Conservation (phyloP, 2,329 filamentous ascomycete genomes). For the Rhinocladiella similis region DNA sequence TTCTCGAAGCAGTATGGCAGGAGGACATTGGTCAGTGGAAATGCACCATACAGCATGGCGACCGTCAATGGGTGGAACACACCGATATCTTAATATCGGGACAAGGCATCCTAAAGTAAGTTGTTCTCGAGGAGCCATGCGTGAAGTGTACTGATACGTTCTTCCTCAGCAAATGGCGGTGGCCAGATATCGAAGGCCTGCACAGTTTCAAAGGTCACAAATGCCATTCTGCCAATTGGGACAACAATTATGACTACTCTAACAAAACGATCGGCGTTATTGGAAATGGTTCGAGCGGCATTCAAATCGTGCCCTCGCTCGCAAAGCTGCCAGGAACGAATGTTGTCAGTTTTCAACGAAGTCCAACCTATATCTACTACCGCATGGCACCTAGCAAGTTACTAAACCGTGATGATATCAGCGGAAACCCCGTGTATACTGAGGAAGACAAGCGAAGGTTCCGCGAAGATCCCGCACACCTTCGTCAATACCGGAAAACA, state of each 20-base stretch:
- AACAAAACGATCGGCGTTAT: constrained; percentile 32
- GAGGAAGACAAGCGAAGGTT: constrained; percentile 29
- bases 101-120: neutral
- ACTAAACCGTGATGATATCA: neutral
- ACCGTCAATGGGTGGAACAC: neutral
- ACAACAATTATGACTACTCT: constrained; percentile 52
- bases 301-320: constrained; percentile 32
- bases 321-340: neutral
- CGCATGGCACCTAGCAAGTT: neutral
- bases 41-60: constrained; percentile 33
- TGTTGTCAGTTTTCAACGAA: constrained; percentile 30
- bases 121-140: neutral
- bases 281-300: constrained; percentile 27
- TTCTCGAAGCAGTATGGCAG: constrained; percentile 60
- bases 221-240: constrained; percentile 62
- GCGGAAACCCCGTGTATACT: constrained; percentile 32
- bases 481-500: constrained; percentile 26
- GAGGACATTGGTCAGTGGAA: constrained; percentile 55
- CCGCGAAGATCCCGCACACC: constrained; percentile 19
- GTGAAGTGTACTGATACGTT: neutral
- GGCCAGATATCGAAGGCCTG: constrained; percentile 37
- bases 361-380: constrained; percentile 41
- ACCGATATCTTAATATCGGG: neutral
- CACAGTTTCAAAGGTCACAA: constrained; percentile 42
- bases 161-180: neutral